Evolutionary conservation across 192 early-diverging fungal species (phyloP).

Genomic region (Helicostylum pulchrum): DNA sequence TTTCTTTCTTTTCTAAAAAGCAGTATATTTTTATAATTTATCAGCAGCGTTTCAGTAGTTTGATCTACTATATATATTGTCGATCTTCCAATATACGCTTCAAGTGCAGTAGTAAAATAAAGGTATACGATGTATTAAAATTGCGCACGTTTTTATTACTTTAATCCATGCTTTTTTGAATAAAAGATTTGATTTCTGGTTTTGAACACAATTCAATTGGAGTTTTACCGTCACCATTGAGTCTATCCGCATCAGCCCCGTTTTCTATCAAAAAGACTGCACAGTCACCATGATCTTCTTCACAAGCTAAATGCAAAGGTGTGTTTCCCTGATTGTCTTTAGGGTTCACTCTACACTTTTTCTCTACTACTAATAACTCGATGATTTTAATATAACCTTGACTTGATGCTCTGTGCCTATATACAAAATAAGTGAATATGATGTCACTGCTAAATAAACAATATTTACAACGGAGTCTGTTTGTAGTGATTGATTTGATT

Average conservation of each 20-base stretch:
- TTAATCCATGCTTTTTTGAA: no score
- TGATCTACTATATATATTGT: no score
- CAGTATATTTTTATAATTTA: no score
- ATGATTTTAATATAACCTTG: conserved; percentile 47
- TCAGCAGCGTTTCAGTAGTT: no score
- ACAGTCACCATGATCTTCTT: conserved; percentile 58
- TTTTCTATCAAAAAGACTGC: conserved; percentile 46
- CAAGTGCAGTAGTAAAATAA: no score
- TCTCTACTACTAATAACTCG: conserved; percentile 46
- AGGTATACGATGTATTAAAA: no score
- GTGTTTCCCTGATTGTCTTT: conserved; percentile 52
- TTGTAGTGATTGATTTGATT: conserved; percentile 44
- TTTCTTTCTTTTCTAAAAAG: no score
- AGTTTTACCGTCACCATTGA: conserved; percentile 46
- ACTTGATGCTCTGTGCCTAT: conserved; percentile 51
- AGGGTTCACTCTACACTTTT: conserved; percentile 40
- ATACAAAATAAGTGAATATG: not conserved
- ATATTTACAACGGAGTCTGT: conserved; percentile 48
- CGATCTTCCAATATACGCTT: no score
- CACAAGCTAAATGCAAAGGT: conserved; percentile 58
- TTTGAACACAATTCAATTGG: conserved; percentile 47
- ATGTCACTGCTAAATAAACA: not conserved
- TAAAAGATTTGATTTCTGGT: conserved; percentile 14
- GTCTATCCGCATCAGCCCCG: conserved; percentile 46
- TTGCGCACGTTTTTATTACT: no score